Base-by-base conservation (phyloP, 2,329 filamentous ascomycete species). In the Penicillium sp. region DNA sequence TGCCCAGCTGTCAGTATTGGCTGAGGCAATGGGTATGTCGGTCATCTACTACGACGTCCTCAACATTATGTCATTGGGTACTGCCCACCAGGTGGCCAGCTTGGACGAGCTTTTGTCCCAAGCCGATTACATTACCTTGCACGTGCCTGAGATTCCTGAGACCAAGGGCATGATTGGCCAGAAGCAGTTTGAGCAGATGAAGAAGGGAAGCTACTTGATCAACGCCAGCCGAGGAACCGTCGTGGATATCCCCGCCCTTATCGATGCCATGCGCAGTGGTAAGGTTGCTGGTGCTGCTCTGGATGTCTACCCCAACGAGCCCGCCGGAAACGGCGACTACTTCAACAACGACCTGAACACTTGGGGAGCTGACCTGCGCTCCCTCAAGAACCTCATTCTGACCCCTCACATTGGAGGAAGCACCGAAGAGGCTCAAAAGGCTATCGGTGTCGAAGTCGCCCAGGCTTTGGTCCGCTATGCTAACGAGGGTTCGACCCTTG, bases 1-100 rank as follows among this genome's bases (percentile, higher is more conserved):
- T 59, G 92, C 91, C 47, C 94, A 99, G 75, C 79, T 99, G 60
- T 97, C 92, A 0, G 94, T 99, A 39, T 80, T 99, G 60, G 92
- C 94, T 27, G 94, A 99, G 76, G 86, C 93, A 23, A 96, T 99
- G 91, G 94, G 94, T 46, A 97, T 99, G 93, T 86, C 83, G 14
- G 94, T 99, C 67, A 92, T 97, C 67, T 99, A 97, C 81, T 97
- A 95, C 74, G 94, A 99, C 74, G 86, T 96, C 7, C 77, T 96
- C 59, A 96, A 92, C 64, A 81, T 97, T 64, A 99, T 99, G 94
- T 89, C 89, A 41, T 78, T 99, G 71, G 94, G 94, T 52, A 96
- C 89, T 10, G 86, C 93, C 30, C 86, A 82, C 63, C 94, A 97
- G 72, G 89, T 97, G 36, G 79, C 87, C 5, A 88, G 84, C 0